phyloP scores from a whole-genome alignment of 2,329 filamentous ascomycete genomes.

The Botryotinia convoluta region DNA sequence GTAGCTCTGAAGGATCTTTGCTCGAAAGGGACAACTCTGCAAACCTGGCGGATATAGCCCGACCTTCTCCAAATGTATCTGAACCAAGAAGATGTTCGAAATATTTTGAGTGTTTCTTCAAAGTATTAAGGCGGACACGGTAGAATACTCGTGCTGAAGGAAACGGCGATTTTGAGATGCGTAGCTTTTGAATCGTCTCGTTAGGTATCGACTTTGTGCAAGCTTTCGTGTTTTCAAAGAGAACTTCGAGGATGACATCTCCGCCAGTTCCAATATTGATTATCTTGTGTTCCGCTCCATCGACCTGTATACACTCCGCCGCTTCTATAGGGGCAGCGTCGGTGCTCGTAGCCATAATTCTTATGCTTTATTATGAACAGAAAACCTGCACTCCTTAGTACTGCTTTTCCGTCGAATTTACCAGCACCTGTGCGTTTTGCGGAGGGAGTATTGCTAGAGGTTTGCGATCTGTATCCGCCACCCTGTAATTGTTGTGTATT shows the following conservation, averaged over 20 bases:
- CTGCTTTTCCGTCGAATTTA: background rate
- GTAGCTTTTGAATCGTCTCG: conserved; percentile 45
- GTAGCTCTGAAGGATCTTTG: conserved; percentile 49
- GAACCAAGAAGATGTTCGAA: conserved; percentile 66
- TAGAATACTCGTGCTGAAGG: conserved; percentile 44
- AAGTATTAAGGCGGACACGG: conserved; percentile 55
- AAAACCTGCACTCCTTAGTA: background rate
- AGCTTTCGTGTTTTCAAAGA: conserved; percentile 58
- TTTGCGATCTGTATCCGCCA: background rate
- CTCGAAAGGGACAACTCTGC: conserved; percentile 47
- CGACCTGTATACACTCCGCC: conserved; percentile 25
- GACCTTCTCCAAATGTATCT: conserved; percentile 60
- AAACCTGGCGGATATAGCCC: conserved; percentile 51
- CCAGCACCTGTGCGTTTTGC: background rate
- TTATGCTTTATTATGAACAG: too few species aligned
- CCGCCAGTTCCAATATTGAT: conserved; percentile 56
- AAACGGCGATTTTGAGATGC: conserved; percentile 29
- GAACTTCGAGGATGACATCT: conserved; percentile 64
- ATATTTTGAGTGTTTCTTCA: conserved; percentile 65
- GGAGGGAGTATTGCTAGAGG: background rate
- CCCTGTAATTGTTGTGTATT: background rate
- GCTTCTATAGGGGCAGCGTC: background rate
- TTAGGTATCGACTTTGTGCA: conserved; percentile 50
- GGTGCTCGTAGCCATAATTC: background rate
- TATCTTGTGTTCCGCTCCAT: conserved; percentile 35